Conservation (phyloP, 1,284 basidiomycete species). For the Marasmius tenuissimus region DNA sequence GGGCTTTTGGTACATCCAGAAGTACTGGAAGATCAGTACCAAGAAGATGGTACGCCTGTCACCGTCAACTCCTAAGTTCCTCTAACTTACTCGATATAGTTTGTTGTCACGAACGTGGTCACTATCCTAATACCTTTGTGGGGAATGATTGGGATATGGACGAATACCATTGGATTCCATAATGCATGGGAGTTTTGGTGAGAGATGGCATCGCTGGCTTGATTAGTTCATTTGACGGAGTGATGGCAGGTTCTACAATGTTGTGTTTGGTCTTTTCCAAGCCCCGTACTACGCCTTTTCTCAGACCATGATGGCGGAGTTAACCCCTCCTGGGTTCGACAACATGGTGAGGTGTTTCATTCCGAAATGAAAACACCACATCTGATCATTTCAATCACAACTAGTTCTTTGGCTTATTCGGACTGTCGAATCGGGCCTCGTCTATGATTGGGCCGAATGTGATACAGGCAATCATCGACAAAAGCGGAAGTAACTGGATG, state of each 20-base stretch:
- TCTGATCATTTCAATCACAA: not conserved
- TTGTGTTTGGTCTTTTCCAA: slow-evolving; percentile 82
- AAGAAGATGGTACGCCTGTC: slow-evolving; percentile 65
- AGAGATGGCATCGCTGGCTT: slow-evolving; percentile 7
- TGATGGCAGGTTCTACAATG: slow-evolving; percentile 70
- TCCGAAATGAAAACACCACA: not conserved
- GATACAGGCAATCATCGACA: slow-evolving; percentile 77
- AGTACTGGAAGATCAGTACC: slow-evolving; percentile 71
- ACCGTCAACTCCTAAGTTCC: not conserved
- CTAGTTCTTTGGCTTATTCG: slow-evolving; percentile 82
- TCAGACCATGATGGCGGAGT: slow-evolving; percentile 87
- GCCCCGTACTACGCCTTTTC: slow-evolving; percentile 86
- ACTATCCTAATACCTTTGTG: slow-evolving; percentile 80
- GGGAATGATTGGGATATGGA: slow-evolving; percentile 89
- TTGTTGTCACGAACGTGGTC: slow-evolving; percentile 74
- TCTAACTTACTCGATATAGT: slow-evolving; percentile 39
- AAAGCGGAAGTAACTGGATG: slow-evolving; percentile 72
- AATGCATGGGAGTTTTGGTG: slow-evolving; percentile 85
- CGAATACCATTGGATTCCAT: slow-evolving; percentile 75
- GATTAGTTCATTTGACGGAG: not conserved
- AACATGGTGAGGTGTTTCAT: slow-evolving; percentile 57
- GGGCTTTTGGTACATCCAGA: slow-evolving; percentile 81
- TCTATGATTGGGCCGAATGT: slow-evolving; percentile 81
- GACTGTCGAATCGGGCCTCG: slow-evolving; percentile 79
- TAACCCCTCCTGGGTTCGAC: slow-evolving; percentile 80